Evolutionary conservation across 2,329 filamentous ascomycete species (phyloP), one percentile per base, ranked within the genome.

Genomic region (Orbilia ellipsospora): DNA sequence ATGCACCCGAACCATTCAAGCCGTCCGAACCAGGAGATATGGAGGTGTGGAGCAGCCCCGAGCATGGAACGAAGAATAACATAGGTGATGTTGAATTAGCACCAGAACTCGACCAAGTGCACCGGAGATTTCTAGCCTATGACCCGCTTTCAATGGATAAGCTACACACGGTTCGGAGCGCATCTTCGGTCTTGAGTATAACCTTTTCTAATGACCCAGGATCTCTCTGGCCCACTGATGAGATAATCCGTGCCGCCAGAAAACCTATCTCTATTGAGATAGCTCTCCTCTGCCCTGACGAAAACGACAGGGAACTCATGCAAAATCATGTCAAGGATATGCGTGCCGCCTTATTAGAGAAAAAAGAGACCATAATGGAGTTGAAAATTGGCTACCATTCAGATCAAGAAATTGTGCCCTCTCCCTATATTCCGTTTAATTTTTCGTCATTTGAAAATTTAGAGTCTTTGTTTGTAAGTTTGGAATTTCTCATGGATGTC

Each of bases 191-290:
- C n/a, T 56, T 36, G 12, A 55, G 55, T 1, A 45, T 73, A 15
- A 66, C 61, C 0, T 61, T 73, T 23, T 66, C 45, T 56, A 73
- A 66, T 36, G 61, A 66, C 16, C 26, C 20, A 10, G 61, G 55
- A 15, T 50, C 31, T n/a, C 50, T 36, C 15, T 61, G 63, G 23
- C 40, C 50, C 16, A 73, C 59, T 10, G 36, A 55, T 7, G 26
- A 66, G n/a, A 73, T 73, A 12, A 52, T 73, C n/a, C 31, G 26
- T 3, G 61, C 44, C 6, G 23, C 68, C 4, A 73, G 56, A 23
- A 10, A 16, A 40, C 1, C 28, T 73, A 6, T 23, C 4, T 23
- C 23, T 23, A 2, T 23, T 23, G 23, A 23, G 23, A 23, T 23
- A 23, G 23, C 23, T 23, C 2, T 23, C 23, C 23, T 23, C 23